Conservation (phyloP, 2,329 filamentous ascomycete genomes). For the Aspergillus thermomutatus region DNA sequence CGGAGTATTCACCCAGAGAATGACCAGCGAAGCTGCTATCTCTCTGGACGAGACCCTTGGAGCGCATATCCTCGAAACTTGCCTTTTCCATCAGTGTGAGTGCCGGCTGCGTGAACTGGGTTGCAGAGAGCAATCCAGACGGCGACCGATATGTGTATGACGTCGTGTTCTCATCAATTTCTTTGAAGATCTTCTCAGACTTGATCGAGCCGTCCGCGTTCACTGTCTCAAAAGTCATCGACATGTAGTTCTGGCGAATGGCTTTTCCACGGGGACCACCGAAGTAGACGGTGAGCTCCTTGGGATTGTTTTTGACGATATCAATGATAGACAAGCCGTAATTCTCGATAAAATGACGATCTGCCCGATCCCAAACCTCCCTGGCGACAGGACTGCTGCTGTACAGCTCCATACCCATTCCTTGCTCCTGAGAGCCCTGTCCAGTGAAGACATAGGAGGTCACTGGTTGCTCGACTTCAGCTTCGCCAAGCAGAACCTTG, state of each 20-base stretch:
- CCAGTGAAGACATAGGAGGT: conserved; percentile 98
- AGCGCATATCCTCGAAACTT: conserved; percentile 97
- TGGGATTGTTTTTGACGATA: conserved; percentile 99
- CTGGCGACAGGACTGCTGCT: conserved; percentile 88
- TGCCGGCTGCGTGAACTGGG: conserved; percentile 96
- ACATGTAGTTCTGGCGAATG: conserved; percentile 98
- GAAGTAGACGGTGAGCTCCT: conserved; percentile 97
- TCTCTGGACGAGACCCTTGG: conserved; percentile 90
- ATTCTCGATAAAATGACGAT: conserved; percentile 97
- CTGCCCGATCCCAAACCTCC: conserved; percentile 96
- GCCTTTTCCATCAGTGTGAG: conserved; percentile 99
- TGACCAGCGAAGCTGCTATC: conserved; percentile 98
- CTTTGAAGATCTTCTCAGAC: conserved; percentile 99
- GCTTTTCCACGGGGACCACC: conserved; percentile 95
- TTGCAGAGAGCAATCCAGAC: conserved; percentile 89
- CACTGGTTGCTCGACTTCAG: conserved; percentile 95
- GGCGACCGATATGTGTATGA: conserved; percentile 98
- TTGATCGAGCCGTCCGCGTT: conserved; percentile 87
- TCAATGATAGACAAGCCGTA: conserved; percentile 98
- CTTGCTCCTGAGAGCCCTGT: conserved; percentile 96
- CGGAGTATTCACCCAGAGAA: conserved; percentile 97
- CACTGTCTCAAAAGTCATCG: conserved; percentile 99
- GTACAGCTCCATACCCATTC: conserved; percentile 99
- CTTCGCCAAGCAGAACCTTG: conserved; percentile 91
- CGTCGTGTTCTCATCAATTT: conserved; percentile 85